A percentile compares a stretch with the other conserved stretches of the same genome.
These are phyloP conservation scores for Vitis hybrid DNA, from an alignment of 177 flowering plant species.

Conservation along the genomic window DNA sequence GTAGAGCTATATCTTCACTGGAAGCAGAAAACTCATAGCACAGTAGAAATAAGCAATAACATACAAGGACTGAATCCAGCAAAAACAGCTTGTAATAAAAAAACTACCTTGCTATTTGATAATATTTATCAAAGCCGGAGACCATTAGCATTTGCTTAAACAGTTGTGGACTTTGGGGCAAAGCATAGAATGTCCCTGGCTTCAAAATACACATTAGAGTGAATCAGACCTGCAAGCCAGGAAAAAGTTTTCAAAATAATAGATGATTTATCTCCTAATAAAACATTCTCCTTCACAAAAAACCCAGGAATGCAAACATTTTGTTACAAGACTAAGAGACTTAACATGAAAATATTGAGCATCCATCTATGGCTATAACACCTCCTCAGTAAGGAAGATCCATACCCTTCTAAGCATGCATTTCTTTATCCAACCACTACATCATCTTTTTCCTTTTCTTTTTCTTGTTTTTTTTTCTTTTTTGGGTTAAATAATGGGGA, in stretches of 20 bases:
- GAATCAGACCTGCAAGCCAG: conserved; percentile 31
- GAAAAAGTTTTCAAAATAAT: conserved; percentile 6
- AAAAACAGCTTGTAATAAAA: not conserved
- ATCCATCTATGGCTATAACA: too few species aligned
- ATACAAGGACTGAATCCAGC: not conserved
- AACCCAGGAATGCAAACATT: too few species aligned
- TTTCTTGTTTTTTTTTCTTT: too few species aligned
- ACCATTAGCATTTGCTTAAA: conserved; percentile 99
- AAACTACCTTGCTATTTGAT: conserved; percentile 89
- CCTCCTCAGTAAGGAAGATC: too few species aligned
- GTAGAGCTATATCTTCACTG: not conserved
- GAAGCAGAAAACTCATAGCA: not conserved
- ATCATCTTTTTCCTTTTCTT: too few species aligned
- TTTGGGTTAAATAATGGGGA: too few species aligned
- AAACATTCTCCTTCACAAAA: not conserved
- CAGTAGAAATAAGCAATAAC: not conserved
- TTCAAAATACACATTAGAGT: conserved; percentile 46
- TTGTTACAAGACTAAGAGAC: too few species aligned
- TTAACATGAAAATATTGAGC: too few species aligned
- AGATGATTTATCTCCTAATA: not conserved
- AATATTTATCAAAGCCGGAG: conserved; percentile 88
- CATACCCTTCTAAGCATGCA: too few species aligned
- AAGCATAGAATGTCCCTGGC: conserved; percentile 98
- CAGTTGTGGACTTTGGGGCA: conserved; percentile 98
- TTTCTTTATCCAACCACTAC: too few species aligned